phyloP scores from a whole-genome alignment of 768 basidiomycete genomes.

The Arthromyces matolae region DNA sequence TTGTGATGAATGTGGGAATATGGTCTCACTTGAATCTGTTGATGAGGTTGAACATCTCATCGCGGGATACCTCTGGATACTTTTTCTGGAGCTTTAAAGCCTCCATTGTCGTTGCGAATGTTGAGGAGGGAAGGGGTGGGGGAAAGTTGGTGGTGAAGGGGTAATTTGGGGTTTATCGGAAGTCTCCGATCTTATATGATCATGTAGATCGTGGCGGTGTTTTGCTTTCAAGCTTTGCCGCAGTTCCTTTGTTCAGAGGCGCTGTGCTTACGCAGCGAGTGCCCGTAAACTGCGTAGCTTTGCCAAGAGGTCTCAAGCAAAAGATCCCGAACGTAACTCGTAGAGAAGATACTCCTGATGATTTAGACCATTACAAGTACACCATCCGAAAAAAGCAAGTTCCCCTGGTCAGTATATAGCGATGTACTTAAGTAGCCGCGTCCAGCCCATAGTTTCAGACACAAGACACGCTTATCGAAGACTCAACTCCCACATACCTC shows the following conservation, averaged over 20 bases:
- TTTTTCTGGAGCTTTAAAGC: slow-evolving; percentile 87
- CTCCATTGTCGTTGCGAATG: slow-evolving; percentile 57
- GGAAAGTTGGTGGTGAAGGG: background rate
- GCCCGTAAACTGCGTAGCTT: background rate
- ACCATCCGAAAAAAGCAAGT: too few species aligned
- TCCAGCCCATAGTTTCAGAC: background rate
- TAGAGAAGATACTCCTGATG: too few species aligned
- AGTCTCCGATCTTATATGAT: slow-evolving; percentile 17
- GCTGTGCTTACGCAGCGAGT: slow-evolving; percentile 9
- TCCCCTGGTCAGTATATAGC: too few species aligned
- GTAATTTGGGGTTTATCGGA: slow-evolving; percentile 13
- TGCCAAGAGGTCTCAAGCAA: too few species aligned
- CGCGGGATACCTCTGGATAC: slow-evolving; percentile 84
- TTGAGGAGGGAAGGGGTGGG: background rate
- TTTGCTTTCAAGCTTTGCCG: background rate
- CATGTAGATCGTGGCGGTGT: slow-evolving; percentile 13
- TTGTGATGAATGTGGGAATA: background rate
- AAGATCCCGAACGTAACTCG: too few species aligned
- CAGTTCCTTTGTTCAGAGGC: background rate
- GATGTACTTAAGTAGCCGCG: background rate
- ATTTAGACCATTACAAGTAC: too few species aligned
- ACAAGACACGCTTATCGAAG: slow-evolving; percentile 10
- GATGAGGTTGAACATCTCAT: slow-evolving; percentile 94
- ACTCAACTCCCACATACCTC: slow-evolving; percentile 39
- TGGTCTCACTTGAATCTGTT: slow-evolving; percentile 89